A percentile compares a stretch with the other conserved stretches of the same genome.
Evolutionary conservation across 176 grass and related monocot species (phyloP).

Genomic region (Dactylis glomerata): DNA sequence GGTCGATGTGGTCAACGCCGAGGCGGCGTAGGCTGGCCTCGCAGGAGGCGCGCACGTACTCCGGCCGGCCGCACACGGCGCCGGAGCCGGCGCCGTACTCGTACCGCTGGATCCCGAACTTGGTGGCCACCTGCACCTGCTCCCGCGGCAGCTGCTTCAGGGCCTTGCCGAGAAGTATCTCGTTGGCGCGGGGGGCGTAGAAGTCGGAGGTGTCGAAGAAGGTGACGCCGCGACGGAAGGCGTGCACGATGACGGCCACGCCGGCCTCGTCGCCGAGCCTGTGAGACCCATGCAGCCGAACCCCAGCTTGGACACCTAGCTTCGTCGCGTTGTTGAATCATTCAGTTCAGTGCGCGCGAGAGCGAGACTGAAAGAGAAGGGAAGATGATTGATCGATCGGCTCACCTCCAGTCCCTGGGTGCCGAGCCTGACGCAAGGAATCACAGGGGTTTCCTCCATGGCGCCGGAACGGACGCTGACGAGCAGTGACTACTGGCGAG

Average conservation of each 20-base stretch:
- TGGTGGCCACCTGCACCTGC: constrained; percentile 76
- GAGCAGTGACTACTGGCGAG: too few relatives aligned
- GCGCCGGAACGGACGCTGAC: not conserved
- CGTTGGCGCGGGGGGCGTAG: constrained; percentile 66
- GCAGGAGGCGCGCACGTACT: constrained; percentile 55
- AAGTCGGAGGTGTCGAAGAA: constrained; percentile 83
- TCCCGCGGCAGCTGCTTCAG: constrained; percentile 74
- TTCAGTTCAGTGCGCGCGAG: not conserved
- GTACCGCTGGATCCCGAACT: constrained; percentile 39
- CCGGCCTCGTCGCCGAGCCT: constrained; percentile 52
- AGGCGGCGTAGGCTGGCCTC: constrained; percentile 63
- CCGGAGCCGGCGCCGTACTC: not conserved
- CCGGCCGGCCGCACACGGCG: constrained; percentile 36
- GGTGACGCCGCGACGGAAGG: constrained; percentile 67
- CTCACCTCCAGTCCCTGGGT: constrained; percentile 47
- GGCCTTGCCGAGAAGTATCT: constrained; percentile 76
- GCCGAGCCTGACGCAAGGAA: constrained; percentile 46
- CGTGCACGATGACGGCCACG: constrained; percentile 56
- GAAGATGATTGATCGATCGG: not conserved
- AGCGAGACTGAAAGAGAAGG: not conserved
- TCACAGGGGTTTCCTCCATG: constrained; percentile 24
- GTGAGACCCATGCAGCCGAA: constrained; percentile 72
- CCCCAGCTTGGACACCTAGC: constrained; percentile 78
- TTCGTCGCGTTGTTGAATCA: not conserved
- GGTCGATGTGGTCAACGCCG: constrained; percentile 49